These are phyloP conservation scores for Penicillium macrosclerotiorum DNA, from an alignment of 495 filamentous ascomycete species.

Conservation along the genomic window DNA sequence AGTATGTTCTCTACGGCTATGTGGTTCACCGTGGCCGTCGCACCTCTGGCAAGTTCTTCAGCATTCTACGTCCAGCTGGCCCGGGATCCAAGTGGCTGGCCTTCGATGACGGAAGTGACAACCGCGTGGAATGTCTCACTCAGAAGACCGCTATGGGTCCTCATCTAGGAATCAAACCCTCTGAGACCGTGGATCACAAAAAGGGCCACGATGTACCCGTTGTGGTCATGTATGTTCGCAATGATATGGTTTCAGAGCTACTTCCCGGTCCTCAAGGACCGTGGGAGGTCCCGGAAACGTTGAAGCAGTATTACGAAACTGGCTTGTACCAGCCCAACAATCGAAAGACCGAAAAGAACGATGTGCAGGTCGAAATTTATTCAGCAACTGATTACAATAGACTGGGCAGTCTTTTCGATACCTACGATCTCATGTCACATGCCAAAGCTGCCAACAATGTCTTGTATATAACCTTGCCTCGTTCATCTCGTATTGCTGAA, in stretches of 20 bases:
- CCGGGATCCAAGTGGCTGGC: conserved; percentile 57
- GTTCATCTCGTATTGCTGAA: conserved; percentile 36
- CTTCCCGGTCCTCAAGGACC: conserved; percentile 43
- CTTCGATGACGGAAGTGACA: conserved; percentile 55
- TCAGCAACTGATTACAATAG: conserved; percentile 35
- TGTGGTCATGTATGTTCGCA: conserved; percentile 56
- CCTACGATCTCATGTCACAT: conserved; percentile 47
- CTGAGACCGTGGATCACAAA: conserved; percentile 38
- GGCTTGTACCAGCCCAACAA: conserved; percentile 20
- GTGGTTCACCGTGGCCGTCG: conserved; percentile 61
- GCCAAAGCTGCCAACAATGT: conserved; percentile 37
- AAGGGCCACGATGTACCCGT: conserved; percentile 58
- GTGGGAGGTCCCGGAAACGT: conserved; percentile 34
- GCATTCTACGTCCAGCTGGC: conserved; percentile 58
- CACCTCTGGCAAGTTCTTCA: conserved; percentile 60
- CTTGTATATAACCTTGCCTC: conserved; percentile 42
- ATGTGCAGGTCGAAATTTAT: conserved; percentile 45
- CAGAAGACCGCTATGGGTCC: conserved; percentile 53
- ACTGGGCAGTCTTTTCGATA: conserved; percentile 40
- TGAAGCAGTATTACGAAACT: conserved; percentile 41
- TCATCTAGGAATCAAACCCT: conserved; percentile 49
- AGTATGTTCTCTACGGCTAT: conserved; percentile 61
- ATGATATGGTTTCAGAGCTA: conserved; percentile 45
- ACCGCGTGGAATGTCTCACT: conserved; percentile 57
- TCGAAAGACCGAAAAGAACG: conserved; percentile 12